A percentile compares a stretch with the other conserved stretches of the same genome.
Evolutionary conservation across 2,329 filamentous ascomycete genomes (phyloP).

Genomic region (Penicillium sp.): DNA sequence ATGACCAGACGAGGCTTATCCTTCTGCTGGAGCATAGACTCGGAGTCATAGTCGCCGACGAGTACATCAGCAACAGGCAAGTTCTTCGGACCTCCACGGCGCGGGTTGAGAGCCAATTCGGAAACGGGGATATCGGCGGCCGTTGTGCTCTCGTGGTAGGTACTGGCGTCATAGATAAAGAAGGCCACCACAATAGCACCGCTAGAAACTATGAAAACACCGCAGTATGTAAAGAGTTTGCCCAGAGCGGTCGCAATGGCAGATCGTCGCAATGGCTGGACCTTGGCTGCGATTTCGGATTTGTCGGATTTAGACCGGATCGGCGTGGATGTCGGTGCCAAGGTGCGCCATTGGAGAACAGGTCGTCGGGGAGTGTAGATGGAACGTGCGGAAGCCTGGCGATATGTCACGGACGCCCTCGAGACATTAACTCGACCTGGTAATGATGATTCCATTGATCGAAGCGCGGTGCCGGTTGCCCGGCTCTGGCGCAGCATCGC

Average conservation of each 20-base stretch:
- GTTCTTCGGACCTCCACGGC: conserved; percentile 88
- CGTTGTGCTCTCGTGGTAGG: conserved; percentile 73
- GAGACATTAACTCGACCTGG: conserved; percentile 23
- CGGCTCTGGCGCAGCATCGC: conserved; percentile 34
- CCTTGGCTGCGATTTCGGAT: conserved; percentile 29
- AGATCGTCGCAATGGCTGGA: conserved; percentile 29
- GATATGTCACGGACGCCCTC: conserved; percentile 11
- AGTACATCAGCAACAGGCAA: conserved; percentile 85
- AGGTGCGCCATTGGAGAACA: conserved; percentile 21
- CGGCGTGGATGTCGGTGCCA: conserved; percentile 24
- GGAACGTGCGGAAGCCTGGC: conserved; percentile 19
- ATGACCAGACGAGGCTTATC: conserved; percentile 92
- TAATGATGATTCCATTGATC: conserved; percentile 26
- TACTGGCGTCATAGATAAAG: conserved; percentile 91
- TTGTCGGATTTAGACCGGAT: conserved; percentile 30
- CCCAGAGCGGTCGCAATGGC: conserved; percentile 59
- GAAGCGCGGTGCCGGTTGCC: conserved; percentile 29
- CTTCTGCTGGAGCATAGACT: conserved; percentile 69
- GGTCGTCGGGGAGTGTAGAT: conserved; percentile 27
- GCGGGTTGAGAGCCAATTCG: conserved; percentile 76
- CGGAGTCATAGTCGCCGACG: conserved; percentile 83
- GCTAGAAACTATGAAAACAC: conserved; percentile 72
- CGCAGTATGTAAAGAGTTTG: conserved; percentile 70
- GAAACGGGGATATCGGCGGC: conserved; percentile 79
- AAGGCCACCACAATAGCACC: conserved; percentile 74